Conservation (phyloP, 352 stramenopile genomes). For the Thraustotheca clavata region DNA sequence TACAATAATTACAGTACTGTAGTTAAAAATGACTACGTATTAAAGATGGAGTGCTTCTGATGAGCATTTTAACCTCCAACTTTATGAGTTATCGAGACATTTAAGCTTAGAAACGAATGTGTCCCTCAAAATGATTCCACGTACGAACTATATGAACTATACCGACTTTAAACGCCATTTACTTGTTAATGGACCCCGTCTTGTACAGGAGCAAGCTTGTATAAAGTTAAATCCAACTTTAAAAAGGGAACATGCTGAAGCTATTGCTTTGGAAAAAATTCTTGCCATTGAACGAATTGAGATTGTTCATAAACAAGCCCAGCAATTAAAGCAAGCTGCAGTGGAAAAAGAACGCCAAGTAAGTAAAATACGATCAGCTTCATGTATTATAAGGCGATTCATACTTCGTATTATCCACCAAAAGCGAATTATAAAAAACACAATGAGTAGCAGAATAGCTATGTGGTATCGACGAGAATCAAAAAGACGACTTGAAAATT, state of each 20-base stretch:
- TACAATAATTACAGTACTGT: too few relatives aligned
- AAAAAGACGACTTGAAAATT: not conserved
- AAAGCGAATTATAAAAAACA: not conserved
- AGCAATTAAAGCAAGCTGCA: not conserved
- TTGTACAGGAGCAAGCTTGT: not conserved
- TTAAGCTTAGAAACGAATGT: too few relatives aligned
- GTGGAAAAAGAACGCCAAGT: not conserved
- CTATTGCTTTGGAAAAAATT: slow-evolving; percentile 8
- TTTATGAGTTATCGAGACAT: too few relatives aligned
- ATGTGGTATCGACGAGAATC: not conserved
- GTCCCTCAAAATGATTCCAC: too few relatives aligned
- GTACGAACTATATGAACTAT: too few relatives aligned
- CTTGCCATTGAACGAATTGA: not conserved
- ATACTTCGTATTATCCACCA: not conserved
- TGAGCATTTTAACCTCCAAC: too few relatives aligned
- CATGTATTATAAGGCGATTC: not conserved
- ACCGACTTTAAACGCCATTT: not conserved
- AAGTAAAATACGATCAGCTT: not conserved
- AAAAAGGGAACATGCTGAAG: not conserved
- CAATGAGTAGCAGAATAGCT: not conserved
- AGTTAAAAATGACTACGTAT: too few relatives aligned
- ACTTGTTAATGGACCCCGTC: not conserved
- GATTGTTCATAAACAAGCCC: not conserved
- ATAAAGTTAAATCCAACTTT: not conserved
- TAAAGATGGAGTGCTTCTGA: too few relatives aligned